phyloP scores from a whole-genome alignment of 73 alveolate genomes.

The Symbiodinium natans region DNA sequence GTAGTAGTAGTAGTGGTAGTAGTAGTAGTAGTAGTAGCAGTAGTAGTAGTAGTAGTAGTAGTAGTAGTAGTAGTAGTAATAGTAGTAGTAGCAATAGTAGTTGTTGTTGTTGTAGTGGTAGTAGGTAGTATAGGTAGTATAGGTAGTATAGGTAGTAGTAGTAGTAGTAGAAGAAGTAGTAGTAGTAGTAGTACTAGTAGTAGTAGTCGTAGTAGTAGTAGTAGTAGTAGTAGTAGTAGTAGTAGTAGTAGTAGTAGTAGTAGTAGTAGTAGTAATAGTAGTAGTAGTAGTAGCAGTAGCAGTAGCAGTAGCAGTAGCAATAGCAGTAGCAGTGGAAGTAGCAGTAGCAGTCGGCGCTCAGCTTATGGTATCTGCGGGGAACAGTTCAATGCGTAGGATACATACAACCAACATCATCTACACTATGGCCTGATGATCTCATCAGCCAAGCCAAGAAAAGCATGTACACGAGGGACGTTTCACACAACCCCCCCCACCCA shows the following conservation, averaged over 20 bases:
- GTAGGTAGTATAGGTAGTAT: no score
- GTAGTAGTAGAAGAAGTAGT: not conserved
- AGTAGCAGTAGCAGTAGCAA: not conserved
- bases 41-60: not conserved
- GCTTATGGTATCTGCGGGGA: not conserved
- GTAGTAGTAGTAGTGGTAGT: not conserved
- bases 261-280: not conserved
- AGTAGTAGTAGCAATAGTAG: no score
- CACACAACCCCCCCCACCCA: no score
- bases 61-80: not conserved
- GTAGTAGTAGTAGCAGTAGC: not conserved
- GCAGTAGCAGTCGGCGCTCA: not conserved
- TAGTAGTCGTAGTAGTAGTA: no score
- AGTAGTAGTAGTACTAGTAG: not conserved
- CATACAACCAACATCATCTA: no score
- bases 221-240: not conserved
- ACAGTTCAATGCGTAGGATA: no score
- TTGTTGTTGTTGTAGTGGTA: no score
- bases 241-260: slow-evolving; percentile 2
- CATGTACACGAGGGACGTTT: no score
- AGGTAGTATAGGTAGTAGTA: no score
- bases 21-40: not conserved
- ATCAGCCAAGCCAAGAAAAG: no score
- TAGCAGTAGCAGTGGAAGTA: not conserved
- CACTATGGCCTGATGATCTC: no score